Base-by-base conservation (phyloP, 768 basidiomycete genomes). In the Auriscalpium vulgare region DNA sequence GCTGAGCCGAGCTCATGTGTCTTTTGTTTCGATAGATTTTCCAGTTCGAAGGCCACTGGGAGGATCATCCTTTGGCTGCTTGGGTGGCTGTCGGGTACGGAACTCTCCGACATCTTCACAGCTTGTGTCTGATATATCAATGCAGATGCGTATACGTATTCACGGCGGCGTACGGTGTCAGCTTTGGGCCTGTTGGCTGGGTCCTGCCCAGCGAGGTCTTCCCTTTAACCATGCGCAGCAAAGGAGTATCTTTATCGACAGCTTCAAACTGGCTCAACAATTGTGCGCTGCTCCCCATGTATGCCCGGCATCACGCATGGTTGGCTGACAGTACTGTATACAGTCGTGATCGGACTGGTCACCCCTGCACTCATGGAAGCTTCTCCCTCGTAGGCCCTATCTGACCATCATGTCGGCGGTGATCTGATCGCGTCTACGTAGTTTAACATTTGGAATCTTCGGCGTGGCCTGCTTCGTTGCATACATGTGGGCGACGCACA, bases 251-350 rank as follows among this genome's bases (percentile, higher is more conserved):
- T 21, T 63, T 95, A 19, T 84, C 88, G 17, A 92, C 91, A 2
- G 86, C 88, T 3, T 88, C 86, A n/a, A 89, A 88, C 61, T 92
- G 90, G 90, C 62, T 80, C 23, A 91, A 91, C 64, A 92, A 92
- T 56, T 92, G 71, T 72, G 52, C 43, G 70, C 61, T n/a, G 8
- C 37, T 11, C 19, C 10, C 11, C 44, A 37, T 10, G 11, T 5
- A 55, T 7, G 8, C n/a, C 8, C n/a, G 37, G 13, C 53, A 40
- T 23, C 17, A n/a, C 29, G 16, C 19, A 11, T 34, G 3, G 7
- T 10, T 43, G 36, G 35, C 44, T 37, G 16, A 36, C 14, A 10
- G 7, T 8, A 17, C n/a, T n/a, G n/a, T n/a, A n/a, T n/a, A 17
- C 51, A 91, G 89, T 91, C 64, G 68, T 90, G 51, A 83, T 91